phyloP scores from a whole-genome alignment of 1,139 yeast species.

The Candida mesenterica region DNA sequence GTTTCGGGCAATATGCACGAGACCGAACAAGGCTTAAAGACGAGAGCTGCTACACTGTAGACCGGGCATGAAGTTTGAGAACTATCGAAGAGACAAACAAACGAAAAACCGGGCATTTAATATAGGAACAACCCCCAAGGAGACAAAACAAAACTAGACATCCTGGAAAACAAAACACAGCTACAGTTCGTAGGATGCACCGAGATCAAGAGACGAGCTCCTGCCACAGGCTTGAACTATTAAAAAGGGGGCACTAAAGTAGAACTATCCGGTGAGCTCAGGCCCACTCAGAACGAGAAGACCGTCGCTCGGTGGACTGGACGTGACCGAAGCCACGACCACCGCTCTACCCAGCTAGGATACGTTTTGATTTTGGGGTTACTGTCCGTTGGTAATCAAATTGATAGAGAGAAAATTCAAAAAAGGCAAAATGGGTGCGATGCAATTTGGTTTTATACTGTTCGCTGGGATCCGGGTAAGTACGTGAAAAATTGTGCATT shows the following conservation, averaged over 20 bases:
- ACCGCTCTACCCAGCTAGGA: conserved; percentile 20
- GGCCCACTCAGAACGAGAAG: conserved; percentile 24
- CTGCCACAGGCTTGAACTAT: not conserved
- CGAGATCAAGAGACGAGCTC: not conserved
- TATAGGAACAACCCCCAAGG: conserved; percentile 42
- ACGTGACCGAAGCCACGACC: conserved; percentile 4
- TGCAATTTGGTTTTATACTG: conserved; percentile 6
- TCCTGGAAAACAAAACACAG: conserved; percentile 11
- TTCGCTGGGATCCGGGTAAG: conserved; percentile 15
- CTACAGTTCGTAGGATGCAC: conserved; percentile 1
- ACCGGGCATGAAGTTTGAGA: conserved; percentile 57
- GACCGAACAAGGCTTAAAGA: too few relatives aligned
- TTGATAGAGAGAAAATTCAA: conserved; percentile 21
- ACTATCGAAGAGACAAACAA: conserved; percentile 39
- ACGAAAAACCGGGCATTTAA: conserved; percentile 50
- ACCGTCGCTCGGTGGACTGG: conserved; percentile 11
- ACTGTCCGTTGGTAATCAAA: conserved; percentile 48
- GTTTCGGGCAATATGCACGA: too few relatives aligned
- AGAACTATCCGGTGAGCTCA: conserved; percentile 4
- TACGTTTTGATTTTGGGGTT: conserved; percentile 34
- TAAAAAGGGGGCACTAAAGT: conserved; percentile 9
- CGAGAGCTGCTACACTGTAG: too few relatives aligned
- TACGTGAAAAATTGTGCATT: conserved; percentile 1
- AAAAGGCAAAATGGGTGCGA: not conserved
- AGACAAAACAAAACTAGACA: conserved; percentile 24